Base-by-base conservation (phyloP, 805 yeast genomes). In the Myxozyma neotropica region DNA sequence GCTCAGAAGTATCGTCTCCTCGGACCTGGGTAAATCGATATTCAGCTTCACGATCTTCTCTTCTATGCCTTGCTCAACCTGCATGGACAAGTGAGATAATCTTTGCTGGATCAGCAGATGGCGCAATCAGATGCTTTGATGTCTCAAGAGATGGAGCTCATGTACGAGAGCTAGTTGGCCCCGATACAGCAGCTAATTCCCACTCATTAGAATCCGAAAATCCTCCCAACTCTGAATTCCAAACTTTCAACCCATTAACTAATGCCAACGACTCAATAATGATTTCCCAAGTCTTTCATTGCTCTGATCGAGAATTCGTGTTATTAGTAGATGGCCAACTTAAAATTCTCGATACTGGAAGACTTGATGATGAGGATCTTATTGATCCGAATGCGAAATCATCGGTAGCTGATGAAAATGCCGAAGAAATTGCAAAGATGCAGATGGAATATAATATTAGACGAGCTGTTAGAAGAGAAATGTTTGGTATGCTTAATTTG, bases 41-140 rank as follows among this genome's bases (percentile, higher is more conserved):
- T 33, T 48, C 66, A 13, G 67, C 67, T 8, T 42, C 67, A 1
- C 33, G 66, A n/a, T 50, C 67, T 8, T n/a, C 55, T 19, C 35
- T 63, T 10, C 44, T 62, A 4, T 61, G 53, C 1, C 53, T 63
- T 8, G 50, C 56, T n/a, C 55, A 40, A 21, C 64, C 67, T 5
- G 10, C 42, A 12, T 63, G 66, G 66, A 45, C 63, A 3, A 36
- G 36, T 19, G 61, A 61, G 17, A 38, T 63, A 21, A 36, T 63
- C 13, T 45, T 55, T 29, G 64, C 64, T 13, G 67, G 67, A 15
- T 46, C 67, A 4, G 67, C 67, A 3, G 67, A 63, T 45, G 67
- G 67, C 8, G 55, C 64, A 17, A 52, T 63, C n/a, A 38, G 66
- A 17, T 50, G 55, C 24, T 62, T 63, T 38, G 67, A 63, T 24